A percentile compares a stretch with the other conserved stretches of the same genome.
phyloP scores from a whole-genome alignment of 495 filamentous ascomycete species.

The Coniosporium apollinis region DNA sequence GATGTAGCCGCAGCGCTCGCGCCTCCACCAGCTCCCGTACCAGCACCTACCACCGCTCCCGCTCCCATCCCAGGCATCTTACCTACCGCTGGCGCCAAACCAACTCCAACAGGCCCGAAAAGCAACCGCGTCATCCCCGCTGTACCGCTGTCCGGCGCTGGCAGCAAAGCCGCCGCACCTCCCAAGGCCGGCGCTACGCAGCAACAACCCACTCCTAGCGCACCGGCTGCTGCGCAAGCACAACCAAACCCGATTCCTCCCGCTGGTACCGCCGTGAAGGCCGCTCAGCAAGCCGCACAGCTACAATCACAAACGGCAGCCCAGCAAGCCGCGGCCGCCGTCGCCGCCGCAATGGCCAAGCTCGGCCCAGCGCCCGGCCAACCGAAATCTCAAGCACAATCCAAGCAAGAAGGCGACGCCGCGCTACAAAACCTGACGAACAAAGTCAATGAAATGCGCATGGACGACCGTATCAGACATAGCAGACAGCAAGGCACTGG shows the following conservation, averaged over 20 bases:
- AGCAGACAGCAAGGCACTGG: constrained; percentile 14
- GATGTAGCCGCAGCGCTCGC: constrained; percentile 21
- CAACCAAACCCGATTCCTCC: no score
- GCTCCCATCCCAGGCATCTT: not conserved
- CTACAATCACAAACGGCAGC: constrained; percentile 50
- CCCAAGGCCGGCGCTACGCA: constrained; percentile 6
- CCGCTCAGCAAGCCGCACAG: no score
- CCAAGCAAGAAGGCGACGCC: constrained; percentile 16
- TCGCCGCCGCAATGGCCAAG: constrained; percentile 81
- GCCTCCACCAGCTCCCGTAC: no score
- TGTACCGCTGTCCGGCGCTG: constrained; percentile 24
- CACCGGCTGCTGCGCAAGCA: constrained; percentile 3
- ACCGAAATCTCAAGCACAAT: constrained; percentile 15
- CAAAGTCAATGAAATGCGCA: constrained; percentile 76
- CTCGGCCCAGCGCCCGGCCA: constrained; percentile 37
- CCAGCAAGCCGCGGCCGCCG: constrained; percentile 66
- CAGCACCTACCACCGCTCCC: no score
- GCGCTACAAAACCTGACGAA: constrained; percentile 63
- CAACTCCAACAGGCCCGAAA: constrained; percentile 44
- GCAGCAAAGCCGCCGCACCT: constrained; percentile 6
- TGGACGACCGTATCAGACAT: constrained; percentile 32
- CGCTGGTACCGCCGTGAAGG: no score
- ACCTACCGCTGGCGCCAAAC: constrained; percentile 24
- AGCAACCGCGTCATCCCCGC: constrained; percentile 55
- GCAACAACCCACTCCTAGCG: constrained; percentile 17